Percentiles rank a stretch among this genome's conserved stretches.
These are phyloP conservation scores for Flaveria floridana DNA, from an alignment of 140 eudicot genomes.

Conservation along the genomic window DNA sequence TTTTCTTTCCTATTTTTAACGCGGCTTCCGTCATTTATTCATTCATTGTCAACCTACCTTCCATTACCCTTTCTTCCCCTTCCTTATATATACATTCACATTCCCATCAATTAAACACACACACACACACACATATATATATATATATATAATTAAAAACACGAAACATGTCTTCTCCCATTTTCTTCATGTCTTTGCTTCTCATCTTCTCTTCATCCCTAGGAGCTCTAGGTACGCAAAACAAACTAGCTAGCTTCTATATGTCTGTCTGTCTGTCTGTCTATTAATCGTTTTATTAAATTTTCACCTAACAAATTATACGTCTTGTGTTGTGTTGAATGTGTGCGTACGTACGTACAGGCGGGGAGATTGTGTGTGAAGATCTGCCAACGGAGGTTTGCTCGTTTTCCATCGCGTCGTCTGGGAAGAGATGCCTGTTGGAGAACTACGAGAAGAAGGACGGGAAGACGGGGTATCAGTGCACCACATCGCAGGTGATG, in stretches of 20 bases:
- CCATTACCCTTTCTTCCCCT: too few species aligned
- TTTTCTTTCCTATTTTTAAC: background rate
- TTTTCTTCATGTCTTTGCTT: background rate
- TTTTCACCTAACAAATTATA: background rate
- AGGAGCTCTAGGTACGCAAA: conserved; percentile 43
- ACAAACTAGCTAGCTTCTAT: background rate
- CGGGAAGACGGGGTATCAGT: conserved; percentile 52
- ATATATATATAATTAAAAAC: too few species aligned
- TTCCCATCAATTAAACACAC: background rate
- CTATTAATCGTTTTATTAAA: background rate
- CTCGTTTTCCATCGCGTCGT: conserved; percentile 67
- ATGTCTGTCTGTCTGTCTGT: background rate
- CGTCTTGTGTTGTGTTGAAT: too few species aligned
- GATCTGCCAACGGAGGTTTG: conserved; percentile 57
- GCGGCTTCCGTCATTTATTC: background rate
- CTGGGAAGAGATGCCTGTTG: conserved; percentile 80
- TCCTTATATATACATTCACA: background rate
- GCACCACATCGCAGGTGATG: conserved; percentile 72
- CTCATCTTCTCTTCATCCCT: conserved; percentile 19
- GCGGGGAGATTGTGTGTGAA: conserved; percentile 78
- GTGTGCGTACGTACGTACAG: too few species aligned
- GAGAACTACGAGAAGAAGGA: conserved; percentile 47
- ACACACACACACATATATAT: too few species aligned
- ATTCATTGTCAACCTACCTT: background rate
- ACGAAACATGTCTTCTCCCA: background rate